Percentiles rank a stretch among this genome's conserved stretches.
Evolutionary conservation across 805 yeast genomes (phyloP).

Genomic region (Wickerhamiella spandovensis): DNA sequence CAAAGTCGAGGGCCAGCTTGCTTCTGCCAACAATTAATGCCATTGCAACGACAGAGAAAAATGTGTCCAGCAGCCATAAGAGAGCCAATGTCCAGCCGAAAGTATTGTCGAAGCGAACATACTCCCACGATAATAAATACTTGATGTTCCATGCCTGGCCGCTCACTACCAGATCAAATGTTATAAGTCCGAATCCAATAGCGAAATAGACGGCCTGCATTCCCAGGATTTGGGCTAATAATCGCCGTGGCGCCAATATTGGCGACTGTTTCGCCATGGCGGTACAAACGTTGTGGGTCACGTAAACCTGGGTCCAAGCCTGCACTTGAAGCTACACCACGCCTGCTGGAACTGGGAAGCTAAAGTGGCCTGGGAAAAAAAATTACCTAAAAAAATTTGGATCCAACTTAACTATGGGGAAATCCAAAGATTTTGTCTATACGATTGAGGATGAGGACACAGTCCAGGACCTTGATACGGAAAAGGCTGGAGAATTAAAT

Average conservation of each 20-base stretch:
- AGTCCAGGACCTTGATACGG: slow-evolving; percentile 19
- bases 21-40: slow-evolving; percentile 84
- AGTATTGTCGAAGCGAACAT: slow-evolving; percentile 59
- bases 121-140: slow-evolving; percentile 74
- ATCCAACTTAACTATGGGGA: background rate
- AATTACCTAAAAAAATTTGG: background rate
- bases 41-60: slow-evolving; percentile 71
- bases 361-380: background rate
- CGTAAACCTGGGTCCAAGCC: no score
- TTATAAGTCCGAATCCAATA: slow-evolving; percentile 55
- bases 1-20: slow-evolving; percentile 92
- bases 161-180: slow-evolving; percentile 47
- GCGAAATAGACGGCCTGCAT: slow-evolving; percentile 69
- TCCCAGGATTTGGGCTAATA: slow-evolving; percentile 58
- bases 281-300: background rate
- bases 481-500: slow-evolving; percentile 42
- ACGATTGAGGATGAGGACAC: slow-evolving; percentile 18
- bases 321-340: no score
- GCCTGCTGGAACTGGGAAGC: no score
- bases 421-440: slow-evolving; percentile 13
- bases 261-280: slow-evolving; percentile 24
- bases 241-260: slow-evolving; percentile 42
- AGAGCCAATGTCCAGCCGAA: slow-evolving; percentile 62
- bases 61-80: slow-evolving; percentile 73
- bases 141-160: slow-evolving; percentile 56